phyloP scores from a whole-genome alignment of 2,329 filamentous ascomycete genomes.

The Colletotrichum sublineola region DNA sequence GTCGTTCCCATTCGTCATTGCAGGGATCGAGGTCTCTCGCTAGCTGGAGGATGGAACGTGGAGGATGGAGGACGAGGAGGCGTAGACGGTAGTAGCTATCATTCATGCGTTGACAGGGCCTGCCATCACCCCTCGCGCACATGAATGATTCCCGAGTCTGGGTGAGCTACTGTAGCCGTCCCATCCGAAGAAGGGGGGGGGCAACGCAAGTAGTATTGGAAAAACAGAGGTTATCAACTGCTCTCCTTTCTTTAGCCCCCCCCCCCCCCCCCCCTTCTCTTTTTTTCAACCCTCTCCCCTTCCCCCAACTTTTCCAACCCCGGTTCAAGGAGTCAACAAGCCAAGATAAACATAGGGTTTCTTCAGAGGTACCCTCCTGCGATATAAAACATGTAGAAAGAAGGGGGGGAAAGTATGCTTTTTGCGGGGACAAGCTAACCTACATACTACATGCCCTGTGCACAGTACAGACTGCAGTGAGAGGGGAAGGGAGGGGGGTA shows the following conservation, averaged over 20 bases:
- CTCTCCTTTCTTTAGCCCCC: background rate
- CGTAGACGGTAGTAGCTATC: background rate
- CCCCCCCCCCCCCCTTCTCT: too few species aligned
- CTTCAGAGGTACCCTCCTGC: background rate
- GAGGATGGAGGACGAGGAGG: background rate
- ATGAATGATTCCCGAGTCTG: background rate
- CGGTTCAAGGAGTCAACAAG: background rate
- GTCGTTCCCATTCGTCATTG: constrained; percentile 19
- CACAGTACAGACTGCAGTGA: background rate
- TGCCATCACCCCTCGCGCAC: constrained; percentile 15
- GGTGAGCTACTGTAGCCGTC: background rate
- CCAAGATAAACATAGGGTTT: background rate
- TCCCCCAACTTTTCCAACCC: background rate
- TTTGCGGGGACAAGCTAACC: constrained; percentile 3
- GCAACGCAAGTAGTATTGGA: background rate
- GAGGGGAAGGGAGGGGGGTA: too few species aligned
- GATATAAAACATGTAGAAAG: too few species aligned
- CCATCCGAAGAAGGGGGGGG: background rate
- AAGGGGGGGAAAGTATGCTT: background rate
- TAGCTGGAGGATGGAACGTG: background rate
- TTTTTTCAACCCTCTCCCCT: too few species aligned
- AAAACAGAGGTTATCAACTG: background rate
- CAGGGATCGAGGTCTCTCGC: background rate
- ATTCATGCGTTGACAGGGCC: background rate
- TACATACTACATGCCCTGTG: background rate